These are phyloP conservation scores for Chaetomium cochliodes DNA, from an alignment of 495 filamentous ascomycete genomes.

Conservation along the genomic window DNA sequence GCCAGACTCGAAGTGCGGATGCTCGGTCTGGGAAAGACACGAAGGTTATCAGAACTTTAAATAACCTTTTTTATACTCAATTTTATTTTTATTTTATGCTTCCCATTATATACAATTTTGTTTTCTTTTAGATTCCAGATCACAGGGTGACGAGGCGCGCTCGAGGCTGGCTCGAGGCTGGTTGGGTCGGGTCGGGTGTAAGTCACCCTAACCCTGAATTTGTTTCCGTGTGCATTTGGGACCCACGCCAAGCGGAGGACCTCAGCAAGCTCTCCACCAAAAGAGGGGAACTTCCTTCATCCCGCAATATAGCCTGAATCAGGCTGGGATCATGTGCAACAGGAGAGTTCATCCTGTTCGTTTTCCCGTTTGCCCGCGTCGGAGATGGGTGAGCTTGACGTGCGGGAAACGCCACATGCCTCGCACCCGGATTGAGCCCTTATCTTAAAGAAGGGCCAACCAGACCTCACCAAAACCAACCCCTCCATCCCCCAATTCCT, in stretches of 20 bases:
- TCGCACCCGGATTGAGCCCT: conserved; percentile 1
- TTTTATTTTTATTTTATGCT: too few species aligned
- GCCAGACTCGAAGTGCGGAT: too few species aligned
- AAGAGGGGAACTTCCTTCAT: conserved; percentile 26
- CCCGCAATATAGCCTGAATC: conserved; percentile 34
- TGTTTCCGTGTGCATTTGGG: background rate
- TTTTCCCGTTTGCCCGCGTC: background rate
- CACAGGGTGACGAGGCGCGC: too few species aligned
- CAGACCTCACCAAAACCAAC: background rate
- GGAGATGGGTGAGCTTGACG: background rate
- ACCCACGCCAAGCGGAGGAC: background rate
- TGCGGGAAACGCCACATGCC: background rate
- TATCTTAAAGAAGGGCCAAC: background rate
- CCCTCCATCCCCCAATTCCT: conserved; percentile 13
- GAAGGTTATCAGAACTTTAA: too few species aligned
- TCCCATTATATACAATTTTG: too few species aligned
- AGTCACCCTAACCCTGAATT: conserved; percentile 4
- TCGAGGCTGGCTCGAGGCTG: too few species aligned
- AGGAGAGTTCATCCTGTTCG: conserved; percentile 13
- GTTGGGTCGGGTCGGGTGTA: background rate
- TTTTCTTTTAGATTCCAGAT: too few species aligned
- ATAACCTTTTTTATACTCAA: too few species aligned
- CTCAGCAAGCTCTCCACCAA: conserved; percentile 13
- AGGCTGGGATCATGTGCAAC: conserved; percentile 32
- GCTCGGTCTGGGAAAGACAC: too few species aligned